Percentiles rank a stretch among this genome's conserved stretches.
Conservation (phyloP, 306 rosid genomes). For the Prunus armeniaca region DNA sequence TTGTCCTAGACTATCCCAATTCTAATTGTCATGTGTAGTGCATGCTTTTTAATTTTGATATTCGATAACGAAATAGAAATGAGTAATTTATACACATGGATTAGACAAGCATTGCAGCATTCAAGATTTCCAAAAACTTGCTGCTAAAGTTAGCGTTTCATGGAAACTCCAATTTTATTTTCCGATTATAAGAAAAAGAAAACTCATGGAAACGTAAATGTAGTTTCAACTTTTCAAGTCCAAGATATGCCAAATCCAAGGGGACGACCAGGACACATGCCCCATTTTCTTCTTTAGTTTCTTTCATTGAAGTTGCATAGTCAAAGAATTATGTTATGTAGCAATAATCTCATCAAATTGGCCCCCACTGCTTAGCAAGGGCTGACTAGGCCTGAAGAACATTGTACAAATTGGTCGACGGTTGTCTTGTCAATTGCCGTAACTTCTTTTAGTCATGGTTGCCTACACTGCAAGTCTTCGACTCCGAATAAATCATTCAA, state of each 20-base stretch:
- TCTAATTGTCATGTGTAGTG: too few relatives aligned
- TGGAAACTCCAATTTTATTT: background rate
- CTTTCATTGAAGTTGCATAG: background rate
- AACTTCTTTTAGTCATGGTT: background rate
- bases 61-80: too few relatives aligned
- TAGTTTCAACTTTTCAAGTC: background rate
- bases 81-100: too few relatives aligned
- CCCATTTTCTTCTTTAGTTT: background rate
- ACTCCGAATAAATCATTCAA: background rate
- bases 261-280: background rate
- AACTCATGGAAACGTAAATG: too few relatives aligned
- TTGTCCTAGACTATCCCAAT: too few relatives aligned
- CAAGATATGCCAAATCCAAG: background rate
- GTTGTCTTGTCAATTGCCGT: background rate
- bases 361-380: conserved; percentile 11
- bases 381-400: background rate
- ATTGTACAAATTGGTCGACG: background rate
- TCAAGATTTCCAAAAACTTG: background rate
- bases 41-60: too few relatives aligned
- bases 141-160: background rate
- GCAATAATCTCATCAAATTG: background rate
- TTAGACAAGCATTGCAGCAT: too few relatives aligned
- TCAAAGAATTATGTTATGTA: background rate
- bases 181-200: too few relatives aligned
- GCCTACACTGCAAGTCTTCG: background rate